phyloP scores from a whole-genome alignment of 2,329 filamentous ascomycete genomes.

The Botrytis pseudocinerea region DNA sequence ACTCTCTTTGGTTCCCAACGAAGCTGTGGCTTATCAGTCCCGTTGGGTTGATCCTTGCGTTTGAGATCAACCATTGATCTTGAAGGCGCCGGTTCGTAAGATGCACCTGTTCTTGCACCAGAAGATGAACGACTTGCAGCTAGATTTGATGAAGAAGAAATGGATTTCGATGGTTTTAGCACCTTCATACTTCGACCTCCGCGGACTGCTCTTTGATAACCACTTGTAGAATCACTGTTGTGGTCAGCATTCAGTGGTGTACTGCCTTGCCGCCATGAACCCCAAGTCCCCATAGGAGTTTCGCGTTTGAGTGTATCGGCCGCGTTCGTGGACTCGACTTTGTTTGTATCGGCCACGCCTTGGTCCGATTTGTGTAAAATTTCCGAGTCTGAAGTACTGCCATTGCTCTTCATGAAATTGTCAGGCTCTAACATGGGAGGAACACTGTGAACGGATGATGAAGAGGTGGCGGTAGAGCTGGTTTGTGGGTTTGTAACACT shows the following conservation, averaged over 20 bases:
- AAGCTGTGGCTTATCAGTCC: slow-evolving; percentile 35
- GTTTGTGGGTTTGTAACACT: slow-evolving; percentile 29
- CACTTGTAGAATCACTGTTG: slow-evolving; percentile 45
- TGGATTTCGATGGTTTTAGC: slow-evolving; percentile 72
- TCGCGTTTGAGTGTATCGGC: slow-evolving; percentile 41
- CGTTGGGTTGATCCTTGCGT: slow-evolving; percentile 53
- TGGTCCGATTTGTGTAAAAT: slow-evolving; percentile 23
- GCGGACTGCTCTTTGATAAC: slow-evolving; percentile 68
- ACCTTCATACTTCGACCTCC: slow-evolving; percentile 82
- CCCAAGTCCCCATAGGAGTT: slow-evolving; percentile 63
- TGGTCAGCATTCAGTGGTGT: slow-evolving; percentile 32
- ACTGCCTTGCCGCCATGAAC: slow-evolving; percentile 65
- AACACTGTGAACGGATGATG: slow-evolving; percentile 23
- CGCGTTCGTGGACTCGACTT: slow-evolving; percentile 25
- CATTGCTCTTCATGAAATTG: slow-evolving; percentile 22
- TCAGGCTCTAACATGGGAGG: slow-evolving; percentile 30
- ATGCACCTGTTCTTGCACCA: slow-evolving; percentile 51
- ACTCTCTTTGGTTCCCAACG: slow-evolving; percentile 57
- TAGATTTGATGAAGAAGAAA: slow-evolving; percentile 50
- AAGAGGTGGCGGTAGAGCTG: slow-evolving; percentile 26
- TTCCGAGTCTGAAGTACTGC: slow-evolving; percentile 30
- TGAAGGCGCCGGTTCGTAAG: slow-evolving; percentile 53
- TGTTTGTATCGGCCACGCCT: slow-evolving; percentile 18
- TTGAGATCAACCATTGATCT: slow-evolving; percentile 52
- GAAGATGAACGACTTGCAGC: slow-evolving; percentile 42